These are phyloP conservation scores for Lanzia echinophila DNA, from an alignment of 2,329 filamentous ascomycete genomes.

Conservation along the genomic window DNA sequence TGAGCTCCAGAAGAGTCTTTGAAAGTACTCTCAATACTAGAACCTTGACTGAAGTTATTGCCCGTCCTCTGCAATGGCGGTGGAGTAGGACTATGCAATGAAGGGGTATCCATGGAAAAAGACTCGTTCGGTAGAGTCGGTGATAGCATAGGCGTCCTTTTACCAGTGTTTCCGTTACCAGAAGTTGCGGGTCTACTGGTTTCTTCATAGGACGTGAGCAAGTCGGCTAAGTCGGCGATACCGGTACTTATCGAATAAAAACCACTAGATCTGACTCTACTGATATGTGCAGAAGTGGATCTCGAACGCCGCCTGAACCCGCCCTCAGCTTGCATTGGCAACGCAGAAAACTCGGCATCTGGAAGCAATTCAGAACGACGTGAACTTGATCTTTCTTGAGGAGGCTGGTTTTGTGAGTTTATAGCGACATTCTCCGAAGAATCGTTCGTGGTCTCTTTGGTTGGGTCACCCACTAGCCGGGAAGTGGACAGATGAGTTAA, in stretches of 20 bases:
- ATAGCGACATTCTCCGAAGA: neutral
- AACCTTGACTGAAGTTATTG: neutral
- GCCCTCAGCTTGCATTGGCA: neutral
- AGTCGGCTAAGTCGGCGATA: constrained; percentile 14
- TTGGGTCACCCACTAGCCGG: too few relatives aligned
- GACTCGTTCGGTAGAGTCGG: constrained; percentile 17
- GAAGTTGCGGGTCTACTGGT: constrained; percentile 7
- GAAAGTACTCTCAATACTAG: neutral
- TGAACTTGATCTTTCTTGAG: neutral
- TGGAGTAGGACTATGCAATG: constrained; percentile 2
- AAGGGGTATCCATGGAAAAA: constrained; percentile 3
- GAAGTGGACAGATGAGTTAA: too few relatives aligned
- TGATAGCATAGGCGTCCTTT: constrained; percentile 16
- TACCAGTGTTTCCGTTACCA: neutral
- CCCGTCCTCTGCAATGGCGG: constrained; percentile 7
- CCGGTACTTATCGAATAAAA: constrained; percentile 14
- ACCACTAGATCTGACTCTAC: constrained; percentile 12
- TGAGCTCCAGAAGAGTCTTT: neutral
- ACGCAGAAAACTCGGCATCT: neutral
- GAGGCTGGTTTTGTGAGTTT: neutral
- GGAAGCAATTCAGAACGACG: neutral
- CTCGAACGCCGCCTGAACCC: neutral
- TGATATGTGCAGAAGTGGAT: neutral
- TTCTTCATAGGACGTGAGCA: constrained; percentile 12
- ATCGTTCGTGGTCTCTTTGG: too few relatives aligned